Conservation (phyloP, 495 filamentous ascomycete genomes). For the Chaetomidium leptoderma region DNA sequence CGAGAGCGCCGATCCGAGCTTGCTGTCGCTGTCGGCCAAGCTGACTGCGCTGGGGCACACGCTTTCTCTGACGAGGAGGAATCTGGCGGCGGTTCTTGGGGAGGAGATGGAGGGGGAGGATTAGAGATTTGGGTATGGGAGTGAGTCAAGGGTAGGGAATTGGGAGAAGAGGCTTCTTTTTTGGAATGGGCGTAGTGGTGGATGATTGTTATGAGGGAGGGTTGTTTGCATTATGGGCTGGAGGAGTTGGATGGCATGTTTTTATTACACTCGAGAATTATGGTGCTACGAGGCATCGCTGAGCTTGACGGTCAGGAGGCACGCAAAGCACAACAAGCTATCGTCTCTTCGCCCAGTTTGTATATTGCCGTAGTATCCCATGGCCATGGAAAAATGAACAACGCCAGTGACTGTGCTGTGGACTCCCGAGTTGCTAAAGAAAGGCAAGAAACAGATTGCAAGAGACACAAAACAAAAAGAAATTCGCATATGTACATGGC, state of each 20-base stretch:
- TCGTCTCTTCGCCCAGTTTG: not conserved
- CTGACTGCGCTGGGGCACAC: conserved; percentile 74
- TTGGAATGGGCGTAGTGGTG: no score
- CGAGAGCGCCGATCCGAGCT: conserved; percentile 83
- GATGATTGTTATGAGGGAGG: no score
- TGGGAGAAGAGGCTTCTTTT: not conserved
- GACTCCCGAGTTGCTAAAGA: not conserved
- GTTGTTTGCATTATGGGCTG: no score
- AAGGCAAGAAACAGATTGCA: not conserved
- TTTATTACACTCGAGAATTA: no score
- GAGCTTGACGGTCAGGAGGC: no score
- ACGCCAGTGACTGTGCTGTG: conserved; percentile 2
- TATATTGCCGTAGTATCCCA: conserved; percentile 4
- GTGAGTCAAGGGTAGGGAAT: not conserved
- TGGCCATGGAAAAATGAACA: not conserved
- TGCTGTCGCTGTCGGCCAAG: conserved; percentile 86
- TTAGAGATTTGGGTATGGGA: conserved; percentile 9
- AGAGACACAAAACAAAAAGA: not conserved
- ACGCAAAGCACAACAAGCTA: no score
- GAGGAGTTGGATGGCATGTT: no score
- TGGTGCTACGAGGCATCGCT: no score
- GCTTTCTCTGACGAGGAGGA: conserved; percentile 60
- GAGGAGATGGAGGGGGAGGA: conserved; percentile 42
- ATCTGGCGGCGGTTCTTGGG: conserved; percentile 78
- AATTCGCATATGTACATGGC: not conserved